Evolutionary conservation across 108 stramenopile species (phyloP).

Genomic region (Mayamaea pseudoterrestris): DNA sequence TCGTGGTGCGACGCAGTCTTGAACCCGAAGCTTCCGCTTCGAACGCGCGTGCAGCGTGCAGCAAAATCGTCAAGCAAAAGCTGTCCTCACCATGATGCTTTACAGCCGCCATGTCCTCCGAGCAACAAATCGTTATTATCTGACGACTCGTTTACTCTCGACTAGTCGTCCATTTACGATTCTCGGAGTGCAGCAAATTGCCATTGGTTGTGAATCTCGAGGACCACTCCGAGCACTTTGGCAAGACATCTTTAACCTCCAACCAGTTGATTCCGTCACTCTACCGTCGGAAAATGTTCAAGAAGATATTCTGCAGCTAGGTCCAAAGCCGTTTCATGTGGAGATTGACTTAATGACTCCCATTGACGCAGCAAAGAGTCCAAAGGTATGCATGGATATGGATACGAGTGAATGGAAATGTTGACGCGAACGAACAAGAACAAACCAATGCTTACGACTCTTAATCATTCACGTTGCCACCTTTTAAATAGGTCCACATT

Average conservation of each 20-base stretch:
- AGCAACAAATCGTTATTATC: too few relatives aligned
- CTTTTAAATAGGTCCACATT: slow-evolving; percentile 64
- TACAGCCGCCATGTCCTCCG: too few relatives aligned
- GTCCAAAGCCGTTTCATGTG: slow-evolving; percentile 59
- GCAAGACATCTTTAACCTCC: slow-evolving; percentile 73
- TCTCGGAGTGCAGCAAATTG: not conserved
- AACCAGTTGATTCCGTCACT: slow-evolving; percentile 40
- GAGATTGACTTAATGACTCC: slow-evolving; percentile 98
- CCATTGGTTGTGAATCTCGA: slow-evolving; percentile 33
- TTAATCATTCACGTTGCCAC: slow-evolving; percentile 2
- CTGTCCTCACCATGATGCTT: too few relatives aligned
- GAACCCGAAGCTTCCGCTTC: too few relatives aligned
- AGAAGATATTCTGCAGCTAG: slow-evolving; percentile 89
- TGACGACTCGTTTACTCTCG: too few relatives aligned
- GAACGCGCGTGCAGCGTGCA: too few relatives aligned
- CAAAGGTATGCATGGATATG: slow-evolving; percentile 59
- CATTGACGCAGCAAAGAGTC: slow-evolving; percentile 61
- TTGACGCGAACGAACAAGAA: not conserved
- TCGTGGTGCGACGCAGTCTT: too few relatives aligned
- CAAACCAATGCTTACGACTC: not conserved
- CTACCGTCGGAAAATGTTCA: slow-evolving; percentile 92
- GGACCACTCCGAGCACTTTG: slow-evolving; percentile 58
- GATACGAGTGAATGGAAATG: too few relatives aligned
- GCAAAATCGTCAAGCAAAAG: too few relatives aligned
- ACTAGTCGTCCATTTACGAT: too few relatives aligned